Percentiles rank a stretch among this genome's conserved stretches.
These are phyloP conservation scores for Hymenoscyphus scutula DNA, from an alignment of 2,329 filamentous ascomycete species.

Conservation along the genomic window DNA sequence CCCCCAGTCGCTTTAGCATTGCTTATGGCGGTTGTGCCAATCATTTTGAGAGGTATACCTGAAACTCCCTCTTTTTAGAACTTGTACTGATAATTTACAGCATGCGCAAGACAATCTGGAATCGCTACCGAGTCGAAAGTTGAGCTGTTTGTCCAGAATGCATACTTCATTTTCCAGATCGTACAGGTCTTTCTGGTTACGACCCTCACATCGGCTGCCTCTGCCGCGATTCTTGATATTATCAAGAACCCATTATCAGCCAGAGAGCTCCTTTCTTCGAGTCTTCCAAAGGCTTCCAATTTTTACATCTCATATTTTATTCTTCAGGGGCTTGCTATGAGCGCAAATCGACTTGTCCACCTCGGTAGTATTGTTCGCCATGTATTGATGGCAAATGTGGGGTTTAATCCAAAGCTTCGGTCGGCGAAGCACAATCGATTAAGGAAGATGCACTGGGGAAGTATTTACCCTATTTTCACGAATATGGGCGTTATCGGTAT, in stretches of 20 bases:
- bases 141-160: constrained; percentile 62
- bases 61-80: constrained; percentile 38
- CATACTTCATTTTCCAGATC: constrained; percentile 62
- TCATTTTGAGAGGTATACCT: constrained; percentile 48
- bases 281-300: constrained; percentile 61
- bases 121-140: constrained; percentile 56
- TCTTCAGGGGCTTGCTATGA: constrained; percentile 62
- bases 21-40: constrained; percentile 59
- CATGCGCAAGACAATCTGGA: constrained; percentile 59
- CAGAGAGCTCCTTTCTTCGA: constrained; percentile 50
- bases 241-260: constrained; percentile 49
- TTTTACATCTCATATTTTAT: constrained; percentile 70
- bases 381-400: constrained; percentile 53
- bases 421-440: constrained; percentile 55
- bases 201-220: constrained; percentile 60
- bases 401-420: constrained; percentile 62
- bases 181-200: constrained; percentile 68
- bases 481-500: constrained; percentile 52
- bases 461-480: constrained; percentile 55
- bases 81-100: constrained; percentile 33
- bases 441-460: constrained; percentile 56
- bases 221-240: constrained; percentile 51
- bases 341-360: constrained; percentile 56
- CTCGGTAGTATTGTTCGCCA: constrained; percentile 56
- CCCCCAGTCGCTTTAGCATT: constrained; percentile 58